Base-by-base conservation (phyloP, 2,329 filamentous ascomycete species). In the Cephalotrichum gorgonifer region DNA sequence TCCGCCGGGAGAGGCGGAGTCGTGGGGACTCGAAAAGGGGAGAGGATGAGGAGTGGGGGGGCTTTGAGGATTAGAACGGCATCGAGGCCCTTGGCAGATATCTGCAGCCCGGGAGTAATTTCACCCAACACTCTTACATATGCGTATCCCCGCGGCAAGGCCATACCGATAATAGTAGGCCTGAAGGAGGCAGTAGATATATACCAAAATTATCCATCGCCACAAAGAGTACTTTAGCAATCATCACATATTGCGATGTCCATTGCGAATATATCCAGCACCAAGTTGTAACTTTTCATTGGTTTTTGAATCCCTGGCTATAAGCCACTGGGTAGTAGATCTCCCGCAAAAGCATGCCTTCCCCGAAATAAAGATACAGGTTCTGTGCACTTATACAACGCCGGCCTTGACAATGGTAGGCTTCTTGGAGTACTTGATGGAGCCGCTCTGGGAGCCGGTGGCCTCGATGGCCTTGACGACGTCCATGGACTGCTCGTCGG, bases 391-490 rank as follows among this genome's bases (percentile, higher is more conserved):
- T 69, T 76, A 76, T 61, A 68, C 56, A 58, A 67, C 62, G 59
- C 80, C 80, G 57, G 63, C 69, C 54, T 71, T 62, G 57, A 74
- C 67, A 56, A 84, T 84, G 62, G 73, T 77, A 55, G 80, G 75
- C 62, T 73, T 73, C 65, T 75, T 75, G 62, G 55, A 57, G 67
- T 76, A 78, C 62, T 75, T 71, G 63, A 81, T 68, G 52, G 69
- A 64, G 52, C 81, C 81, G 60, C 64, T 73, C 55, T 68, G 60
- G 52, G 70, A 73, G 59, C 80, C 81, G 49, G 72, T 75, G 48
- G 75, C 76, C 74, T 85, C 81, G 39, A 85, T 63, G 52, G 77
- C 71, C 70, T 71, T 75, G 66, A 85, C 78, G 51, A 82, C 55
- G 27, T 67, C 60, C 65, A 79, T 57, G 50, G 70, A 73, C 42